Conservation (phyloP, 768 basidiomycete species). For the Panaeolus papilionaceus region DNA sequence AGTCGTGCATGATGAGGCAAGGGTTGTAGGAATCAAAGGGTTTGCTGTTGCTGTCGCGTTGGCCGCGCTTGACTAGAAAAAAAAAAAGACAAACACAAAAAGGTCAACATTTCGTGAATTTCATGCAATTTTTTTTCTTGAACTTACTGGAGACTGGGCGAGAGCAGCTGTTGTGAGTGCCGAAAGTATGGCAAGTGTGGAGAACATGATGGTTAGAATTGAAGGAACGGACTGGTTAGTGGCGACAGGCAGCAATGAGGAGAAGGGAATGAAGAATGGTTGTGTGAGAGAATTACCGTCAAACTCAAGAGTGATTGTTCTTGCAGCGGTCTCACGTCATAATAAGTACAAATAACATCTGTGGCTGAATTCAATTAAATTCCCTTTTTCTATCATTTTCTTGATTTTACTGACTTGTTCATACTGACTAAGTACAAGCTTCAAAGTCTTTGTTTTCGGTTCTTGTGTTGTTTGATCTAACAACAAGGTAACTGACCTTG, state of each 20-base stretch:
- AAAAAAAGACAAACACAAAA: constrained; percentile 14
- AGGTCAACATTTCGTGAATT: neutral
- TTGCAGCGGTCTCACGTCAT: constrained; percentile 27
- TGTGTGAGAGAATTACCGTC: constrained; percentile 27
- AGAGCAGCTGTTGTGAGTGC: constrained; percentile 54
- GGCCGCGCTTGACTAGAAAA: constrained; percentile 30
- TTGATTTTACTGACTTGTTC: neutral
- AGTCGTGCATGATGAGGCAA: constrained; percentile 56
- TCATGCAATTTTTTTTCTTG: neutral
- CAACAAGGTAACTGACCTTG: neutral
- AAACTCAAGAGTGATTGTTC: constrained; percentile 28
- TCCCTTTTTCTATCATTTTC: neutral
- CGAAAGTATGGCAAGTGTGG: constrained; percentile 58
- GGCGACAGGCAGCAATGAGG: constrained; percentile 37
- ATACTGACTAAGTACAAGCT: neutral
- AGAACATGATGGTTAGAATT: constrained; percentile 48
- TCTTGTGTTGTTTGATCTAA: neutral
- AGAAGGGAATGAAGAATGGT: constrained; percentile 24
- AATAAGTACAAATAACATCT: constrained; percentile 38
- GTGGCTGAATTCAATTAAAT: constrained; percentile 12
- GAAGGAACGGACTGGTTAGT: constrained; percentile 58
- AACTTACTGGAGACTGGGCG: constrained; percentile 54
- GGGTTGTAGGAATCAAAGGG: constrained; percentile 71
- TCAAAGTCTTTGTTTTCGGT: neutral
- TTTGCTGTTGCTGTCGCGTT: constrained; percentile 39